Evolutionary conservation across 192 early-diverging fungal genomes (phyloP).

Genomic region (Linnemannia zychae): DNA sequence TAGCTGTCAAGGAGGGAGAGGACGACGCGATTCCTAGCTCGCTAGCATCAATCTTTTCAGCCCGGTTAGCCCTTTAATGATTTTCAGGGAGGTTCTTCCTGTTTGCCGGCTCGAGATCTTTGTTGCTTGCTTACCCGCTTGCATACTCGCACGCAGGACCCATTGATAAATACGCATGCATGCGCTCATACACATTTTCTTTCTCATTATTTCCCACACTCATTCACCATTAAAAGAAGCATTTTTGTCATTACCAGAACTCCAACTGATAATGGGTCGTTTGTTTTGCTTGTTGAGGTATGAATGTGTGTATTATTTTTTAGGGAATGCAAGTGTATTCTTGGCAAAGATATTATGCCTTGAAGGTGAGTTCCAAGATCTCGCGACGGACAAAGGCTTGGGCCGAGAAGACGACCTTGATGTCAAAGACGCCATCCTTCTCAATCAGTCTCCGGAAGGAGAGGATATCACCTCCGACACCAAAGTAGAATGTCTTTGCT

Average conservation of each 20-base stretch:
- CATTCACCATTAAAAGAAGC: constrained; percentile 1
- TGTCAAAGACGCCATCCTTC: constrained; percentile 64
- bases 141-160: too few species aligned
- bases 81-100: neutral
- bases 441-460: constrained; percentile 78
- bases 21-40: constrained; percentile 32
- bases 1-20: neutral
- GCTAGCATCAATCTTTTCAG: constrained; percentile 38
- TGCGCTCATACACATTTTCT: neutral
- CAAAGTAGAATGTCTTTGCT: constrained; percentile 96
- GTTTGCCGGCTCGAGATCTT: neutral
- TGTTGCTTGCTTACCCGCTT: too few species aligned
- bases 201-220: neutral
- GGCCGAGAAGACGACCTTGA: constrained; percentile 72
- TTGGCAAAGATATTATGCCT: neutral
- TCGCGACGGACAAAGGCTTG: constrained; percentile 77
- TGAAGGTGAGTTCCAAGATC: constrained; percentile 75
- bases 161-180: neutral
- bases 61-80: constrained; percentile 40
- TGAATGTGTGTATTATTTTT: neutral
- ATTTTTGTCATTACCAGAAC: neutral
- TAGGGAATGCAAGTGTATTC: neutral
- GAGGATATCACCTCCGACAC: constrained; percentile 87
- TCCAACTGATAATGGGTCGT: too few species aligned
- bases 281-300: neutral